These are phyloP conservation scores for Clathrus columnatus DNA, from an alignment of 768 basidiomycete species.

Conservation along the genomic window DNA sequence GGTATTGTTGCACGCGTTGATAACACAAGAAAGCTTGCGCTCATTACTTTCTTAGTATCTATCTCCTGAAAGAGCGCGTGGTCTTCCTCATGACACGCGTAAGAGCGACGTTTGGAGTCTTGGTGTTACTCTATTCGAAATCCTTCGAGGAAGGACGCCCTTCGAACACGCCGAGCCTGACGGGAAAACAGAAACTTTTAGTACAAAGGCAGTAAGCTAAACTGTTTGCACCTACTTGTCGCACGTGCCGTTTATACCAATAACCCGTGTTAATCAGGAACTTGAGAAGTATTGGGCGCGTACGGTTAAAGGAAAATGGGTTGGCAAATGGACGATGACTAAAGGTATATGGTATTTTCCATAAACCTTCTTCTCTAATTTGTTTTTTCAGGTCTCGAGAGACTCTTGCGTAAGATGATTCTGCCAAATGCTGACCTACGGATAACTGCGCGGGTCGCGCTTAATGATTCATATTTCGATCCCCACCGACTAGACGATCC, in stretches of 20 bases:
- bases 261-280: conserved; percentile 31
- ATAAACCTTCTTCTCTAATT: not conserved
- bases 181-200: conserved; percentile 55
- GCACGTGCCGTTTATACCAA: not conserved
- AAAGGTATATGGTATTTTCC: conserved; percentile 24
- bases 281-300: conserved; percentile 81
- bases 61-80: conserved; percentile 84
- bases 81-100: conserved; percentile 86
- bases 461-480: conserved; percentile 52
- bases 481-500: conserved; percentile 6
- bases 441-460: conserved; percentile 57
- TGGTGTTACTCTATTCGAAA: conserved; percentile 89
- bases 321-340: conserved; percentile 71
- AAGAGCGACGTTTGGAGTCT: conserved; percentile 86
- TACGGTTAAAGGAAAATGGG: conserved; percentile 80
- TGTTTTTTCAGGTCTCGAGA: conserved; percentile 33
- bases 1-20: conserved; percentile 32
- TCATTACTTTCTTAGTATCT: conserved; percentile 54
- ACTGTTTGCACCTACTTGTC: not conserved
- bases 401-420: conserved; percentile 67
- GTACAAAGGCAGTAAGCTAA: conserved; percentile 41
- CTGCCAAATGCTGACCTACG: conserved; percentile 75
- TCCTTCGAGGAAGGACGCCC: conserved; percentile 85
- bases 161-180: conserved; percentile 64
- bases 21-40: not conserved